These are phyloP conservation scores for Penicillium turbatum DNA, from an alignment of 495 filamentous ascomycete genomes.

Conservation along the genomic window DNA sequence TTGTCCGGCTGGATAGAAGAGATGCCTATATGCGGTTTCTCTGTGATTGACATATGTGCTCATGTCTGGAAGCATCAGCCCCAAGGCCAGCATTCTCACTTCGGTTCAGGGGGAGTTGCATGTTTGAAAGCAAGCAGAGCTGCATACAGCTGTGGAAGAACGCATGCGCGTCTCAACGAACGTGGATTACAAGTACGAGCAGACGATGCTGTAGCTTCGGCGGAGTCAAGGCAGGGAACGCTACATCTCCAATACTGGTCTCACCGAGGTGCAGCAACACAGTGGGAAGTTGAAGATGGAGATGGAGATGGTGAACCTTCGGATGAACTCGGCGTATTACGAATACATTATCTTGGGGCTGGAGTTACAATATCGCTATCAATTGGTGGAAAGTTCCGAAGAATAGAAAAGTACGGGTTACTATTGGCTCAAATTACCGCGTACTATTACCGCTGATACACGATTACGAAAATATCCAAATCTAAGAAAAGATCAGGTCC, in stretches of 20 bases:
- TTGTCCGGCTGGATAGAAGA: neutral
- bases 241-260: neutral
- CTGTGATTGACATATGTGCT: neutral
- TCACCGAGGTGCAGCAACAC: no score
- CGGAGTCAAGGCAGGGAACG: neutral
- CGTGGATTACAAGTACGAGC: neutral
- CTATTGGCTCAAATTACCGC: conserved; percentile 6
- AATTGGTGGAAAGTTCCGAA: conserved; percentile 8
- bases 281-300: no score
- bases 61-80: neutral
- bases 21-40: neutral
- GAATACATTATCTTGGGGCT: conserved; percentile 13
- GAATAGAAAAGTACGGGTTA: rapidly evolving
- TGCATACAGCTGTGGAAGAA: neutral
- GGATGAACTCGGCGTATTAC: conserved; percentile 16
- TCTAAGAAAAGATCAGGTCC: neutral
- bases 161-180: neutral
- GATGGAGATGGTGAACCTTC: no score
- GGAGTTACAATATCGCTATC: rapidly evolving
- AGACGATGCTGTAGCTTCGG: neutral
- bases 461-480: neutral
- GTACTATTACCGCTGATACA: neutral
- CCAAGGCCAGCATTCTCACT: neutral
- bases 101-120: neutral
- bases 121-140: neutral